phyloP scores from a whole-genome alignment of 805 yeast species.

The Saccharomycopsis lassenensis region DNA sequence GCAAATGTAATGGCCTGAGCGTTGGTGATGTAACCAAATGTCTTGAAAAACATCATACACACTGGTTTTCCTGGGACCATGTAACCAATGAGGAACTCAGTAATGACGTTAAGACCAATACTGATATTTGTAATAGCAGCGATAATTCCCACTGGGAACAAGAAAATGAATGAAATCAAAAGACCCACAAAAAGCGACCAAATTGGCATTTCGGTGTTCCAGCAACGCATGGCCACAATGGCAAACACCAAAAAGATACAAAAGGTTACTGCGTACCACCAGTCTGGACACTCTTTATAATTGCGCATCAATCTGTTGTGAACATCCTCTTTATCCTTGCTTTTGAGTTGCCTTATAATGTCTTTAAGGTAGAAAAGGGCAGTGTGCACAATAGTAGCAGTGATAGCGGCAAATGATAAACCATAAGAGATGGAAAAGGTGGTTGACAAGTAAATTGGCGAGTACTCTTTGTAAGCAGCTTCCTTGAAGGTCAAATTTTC shows the following conservation, averaged over 20 bases:
- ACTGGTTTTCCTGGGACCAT: constrained; percentile 51
- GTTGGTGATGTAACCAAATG: constrained; percentile 44
- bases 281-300: constrained; percentile 52
- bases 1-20: constrained; percentile 43
- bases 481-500: constrained; percentile 32
- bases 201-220: constrained; percentile 36
- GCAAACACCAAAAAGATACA: constrained; percentile 35
- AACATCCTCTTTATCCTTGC: constrained; percentile 36
- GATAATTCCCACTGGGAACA: constrained; percentile 52
- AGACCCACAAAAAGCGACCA: constrained; percentile 54
- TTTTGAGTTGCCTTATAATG: constrained; percentile 33
- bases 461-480: constrained; percentile 41
- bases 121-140: constrained; percentile 51
- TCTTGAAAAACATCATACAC: constrained; percentile 53
- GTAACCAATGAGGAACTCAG: constrained; percentile 57
- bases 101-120: constrained; percentile 49
- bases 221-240: constrained; percentile 29
- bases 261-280: constrained; percentile 45
- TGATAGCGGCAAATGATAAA: constrained; percentile 49
- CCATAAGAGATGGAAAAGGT: constrained; percentile 54
- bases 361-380: constrained; percentile 46
- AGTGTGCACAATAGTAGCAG: constrained; percentile 50
- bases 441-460: constrained; percentile 52
- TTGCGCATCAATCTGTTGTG: constrained; percentile 45
- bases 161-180: constrained; percentile 40